Conservation (phyloP, 23 red algal species). For the Gracilaria vermiculophylla region DNA sequence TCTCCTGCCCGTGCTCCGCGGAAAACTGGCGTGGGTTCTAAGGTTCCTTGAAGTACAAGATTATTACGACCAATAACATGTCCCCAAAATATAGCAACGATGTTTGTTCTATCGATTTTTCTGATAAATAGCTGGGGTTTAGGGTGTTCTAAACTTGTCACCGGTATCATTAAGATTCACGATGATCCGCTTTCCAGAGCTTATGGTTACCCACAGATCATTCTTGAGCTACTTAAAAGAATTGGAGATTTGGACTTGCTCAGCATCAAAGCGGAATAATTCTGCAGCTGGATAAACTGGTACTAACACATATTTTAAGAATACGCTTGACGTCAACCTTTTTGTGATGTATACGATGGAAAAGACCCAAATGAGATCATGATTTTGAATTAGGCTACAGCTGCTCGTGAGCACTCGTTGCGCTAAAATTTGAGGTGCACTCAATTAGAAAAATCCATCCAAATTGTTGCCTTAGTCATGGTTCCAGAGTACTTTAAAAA, state of each 20-base stretch:
- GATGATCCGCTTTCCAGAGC: not conserved
- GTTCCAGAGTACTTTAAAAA: not conserved
- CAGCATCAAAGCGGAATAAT: not conserved
- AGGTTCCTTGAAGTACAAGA: not conserved
- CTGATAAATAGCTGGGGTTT: not conserved
- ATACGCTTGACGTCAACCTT: not conserved
- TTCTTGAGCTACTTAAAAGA: not conserved
- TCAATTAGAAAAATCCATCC: not conserved
- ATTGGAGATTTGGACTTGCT: not conserved
- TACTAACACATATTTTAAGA: not conserved
- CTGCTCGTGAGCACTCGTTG: not conserved
- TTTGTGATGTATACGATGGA: not conserved
- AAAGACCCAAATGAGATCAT: not conserved
- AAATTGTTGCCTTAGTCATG: slow-evolving; percentile 17
- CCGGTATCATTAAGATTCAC: not conserved
- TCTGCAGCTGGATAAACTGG: slow-evolving; percentile 16
- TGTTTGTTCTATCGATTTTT: not conserved
- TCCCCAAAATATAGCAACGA: not conserved
- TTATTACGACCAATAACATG: not conserved
- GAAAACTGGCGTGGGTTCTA: not conserved
- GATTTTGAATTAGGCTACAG: not conserved
- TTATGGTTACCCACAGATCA: not conserved
- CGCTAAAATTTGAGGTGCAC: not conserved
- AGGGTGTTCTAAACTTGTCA: not conserved
- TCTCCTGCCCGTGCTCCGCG: not conserved